Percentiles rank a stretch among this genome's conserved stretches.
Evolutionary conservation across 768 basidiomycete species (phyloP).

Genomic region (Multifurca ochricompacta): DNA sequence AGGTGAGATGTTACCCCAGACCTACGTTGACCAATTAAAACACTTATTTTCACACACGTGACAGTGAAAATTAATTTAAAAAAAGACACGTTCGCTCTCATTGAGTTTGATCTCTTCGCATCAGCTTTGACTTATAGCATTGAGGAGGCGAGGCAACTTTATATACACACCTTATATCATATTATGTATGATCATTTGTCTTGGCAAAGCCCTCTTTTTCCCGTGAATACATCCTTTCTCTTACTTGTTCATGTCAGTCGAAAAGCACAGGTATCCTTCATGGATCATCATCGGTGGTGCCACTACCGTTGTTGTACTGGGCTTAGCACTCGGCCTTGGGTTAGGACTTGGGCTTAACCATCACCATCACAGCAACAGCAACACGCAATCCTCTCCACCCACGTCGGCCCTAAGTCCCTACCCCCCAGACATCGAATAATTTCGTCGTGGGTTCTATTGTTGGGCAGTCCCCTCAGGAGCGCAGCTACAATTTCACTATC

Average conservation of each 20-base stretch:
- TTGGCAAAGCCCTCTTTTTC: not conserved
- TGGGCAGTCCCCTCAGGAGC: conserved; percentile 30
- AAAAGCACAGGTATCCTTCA: not conserved
- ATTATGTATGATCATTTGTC: not conserved
- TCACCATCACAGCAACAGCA: not conserved
- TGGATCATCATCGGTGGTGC: not conserved
- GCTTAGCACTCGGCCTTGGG: conserved; percentile 24
- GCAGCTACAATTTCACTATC: conserved; percentile 39
- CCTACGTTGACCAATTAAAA: too few species aligned
- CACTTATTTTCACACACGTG: too few species aligned
- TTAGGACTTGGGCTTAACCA: conserved; percentile 21
- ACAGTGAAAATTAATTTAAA: too few species aligned
- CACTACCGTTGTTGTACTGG: conserved; percentile 17
- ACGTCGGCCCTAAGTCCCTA: not conserved
- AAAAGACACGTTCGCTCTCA: too few species aligned
- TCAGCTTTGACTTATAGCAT: too few species aligned
- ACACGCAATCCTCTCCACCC: not conserved
- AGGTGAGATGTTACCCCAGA: too few species aligned
- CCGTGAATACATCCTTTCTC: too few species aligned
- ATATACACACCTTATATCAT: too few species aligned
- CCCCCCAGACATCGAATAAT: conserved; percentile 3
- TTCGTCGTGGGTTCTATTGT: conserved; percentile 16
- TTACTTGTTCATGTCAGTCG: not conserved
- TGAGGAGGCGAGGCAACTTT: too few species aligned
- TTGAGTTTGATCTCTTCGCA: too few species aligned